Conservation (phyloP, 495 filamentous ascomycete genomes). For the Aspergillus hancockii region DNA sequence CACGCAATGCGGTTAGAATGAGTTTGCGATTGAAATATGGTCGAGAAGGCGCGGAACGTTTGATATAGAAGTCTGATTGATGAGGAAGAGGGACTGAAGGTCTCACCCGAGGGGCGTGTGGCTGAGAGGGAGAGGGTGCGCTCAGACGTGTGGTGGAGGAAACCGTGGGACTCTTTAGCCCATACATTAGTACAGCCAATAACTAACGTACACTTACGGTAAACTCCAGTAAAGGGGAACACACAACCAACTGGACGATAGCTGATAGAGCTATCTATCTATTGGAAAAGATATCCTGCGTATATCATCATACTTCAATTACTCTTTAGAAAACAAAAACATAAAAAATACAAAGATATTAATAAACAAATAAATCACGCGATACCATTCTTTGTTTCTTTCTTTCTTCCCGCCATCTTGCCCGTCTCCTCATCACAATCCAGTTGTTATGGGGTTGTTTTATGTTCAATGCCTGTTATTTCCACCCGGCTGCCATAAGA, state of each 20-base stretch:
- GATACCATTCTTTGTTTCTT: background rate
- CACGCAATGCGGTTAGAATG: background rate
- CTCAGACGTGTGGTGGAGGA: slow-evolving; percentile 23
- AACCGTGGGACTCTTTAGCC: slow-evolving; percentile 15
- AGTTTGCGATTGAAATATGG: background rate
- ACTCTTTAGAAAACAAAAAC: too few relatives aligned
- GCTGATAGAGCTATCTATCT: background rate
- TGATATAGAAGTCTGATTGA: background rate
- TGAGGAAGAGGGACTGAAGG: slow-evolving; percentile 10
- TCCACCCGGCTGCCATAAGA: background rate
- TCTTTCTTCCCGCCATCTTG: background rate
- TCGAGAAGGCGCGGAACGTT: background rate
- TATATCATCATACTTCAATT: background rate
- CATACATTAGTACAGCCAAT: background rate
- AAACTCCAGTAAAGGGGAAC: background rate
- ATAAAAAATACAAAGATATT: background rate
- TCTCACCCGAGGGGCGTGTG: slow-evolving; percentile 11
- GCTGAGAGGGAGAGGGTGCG: slow-evolving; percentile 18
- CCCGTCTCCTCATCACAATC: too few relatives aligned
- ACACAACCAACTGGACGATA: background rate
- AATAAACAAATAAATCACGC: background rate
- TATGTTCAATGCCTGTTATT: background rate
- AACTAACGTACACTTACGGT: background rate
- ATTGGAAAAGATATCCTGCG: background rate
- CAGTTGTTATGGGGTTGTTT: background rate